Base-by-base conservation (phyloP, 495 filamentous ascomycete species). In the Aspergillus baeticus region DNA sequence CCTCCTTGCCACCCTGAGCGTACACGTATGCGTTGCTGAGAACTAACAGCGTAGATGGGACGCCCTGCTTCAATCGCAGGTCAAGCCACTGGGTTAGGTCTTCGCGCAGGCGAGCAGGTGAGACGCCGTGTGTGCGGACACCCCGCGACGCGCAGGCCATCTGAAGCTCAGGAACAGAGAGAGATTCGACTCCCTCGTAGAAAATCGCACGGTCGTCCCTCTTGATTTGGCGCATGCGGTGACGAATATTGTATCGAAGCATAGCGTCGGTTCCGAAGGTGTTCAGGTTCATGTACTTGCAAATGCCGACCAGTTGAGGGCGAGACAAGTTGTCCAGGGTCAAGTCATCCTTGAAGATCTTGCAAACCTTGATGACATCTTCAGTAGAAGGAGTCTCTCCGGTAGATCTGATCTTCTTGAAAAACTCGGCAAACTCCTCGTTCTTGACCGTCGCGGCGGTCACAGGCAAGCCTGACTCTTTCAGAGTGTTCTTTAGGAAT, bases 151-250 rank as follows among this genome's bases (percentile, higher is more conserved):
- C 91, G 68, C 86, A 89, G 3, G 94, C 94, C 62, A 87, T 88
- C 77, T 98, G 95, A 23, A 99, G 77, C 69, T 99, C 94, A 2
- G 90, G 82, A 10, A 99, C 94, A 31, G 91, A 93, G 34, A 99
- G 86, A 34, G 85, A 91, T 50, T 95, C 90, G 20, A 99, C 89
- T 14, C 95, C 94, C 73, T 99, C 94, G 69, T 87, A 96, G 68
- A 84, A 88, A 67, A 99, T 99, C 22, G 93, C 94, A 36, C 86
- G 86, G 74, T 99, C 94, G 63, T 99, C 94, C 39, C 91, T 84
- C 84, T 99, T 99, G 79, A 98, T 98, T 70, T 99, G 94, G 47
- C 93, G 87, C 95, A 99, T 98, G 47, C 92, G 87, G 76, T 96
- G 91, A 17, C 94, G 91, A 64, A 99, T 87, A 66, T 94, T 92